Evolutionary conservation across 1,139 yeast genomes (phyloP).

Genomic region (Ashbya aceris): DNA sequence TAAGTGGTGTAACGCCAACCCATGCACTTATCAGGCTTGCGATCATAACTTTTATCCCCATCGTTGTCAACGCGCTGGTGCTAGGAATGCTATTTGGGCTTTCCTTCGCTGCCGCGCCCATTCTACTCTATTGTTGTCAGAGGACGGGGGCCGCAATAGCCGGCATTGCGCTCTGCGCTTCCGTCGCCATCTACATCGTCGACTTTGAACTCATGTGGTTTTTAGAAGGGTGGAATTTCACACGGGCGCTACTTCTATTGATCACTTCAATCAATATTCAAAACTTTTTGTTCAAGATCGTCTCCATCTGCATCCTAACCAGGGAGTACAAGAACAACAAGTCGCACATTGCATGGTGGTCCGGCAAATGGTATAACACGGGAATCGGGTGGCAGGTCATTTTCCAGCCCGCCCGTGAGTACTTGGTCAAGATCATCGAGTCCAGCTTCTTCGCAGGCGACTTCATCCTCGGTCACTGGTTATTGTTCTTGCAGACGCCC

Average conservation of each 20-base stretch:
- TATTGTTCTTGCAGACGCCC: constrained; percentile 55
- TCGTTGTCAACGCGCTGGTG: constrained; percentile 38
- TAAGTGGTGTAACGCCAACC: constrained; percentile 37
- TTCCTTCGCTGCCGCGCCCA: constrained; percentile 42
- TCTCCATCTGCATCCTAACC: constrained; percentile 42
- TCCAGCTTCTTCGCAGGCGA: constrained; percentile 62
- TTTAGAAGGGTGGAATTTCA: constrained; percentile 54
- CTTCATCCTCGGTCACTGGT: constrained; percentile 56
- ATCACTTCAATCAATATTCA: constrained; percentile 51
- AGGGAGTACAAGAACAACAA: constrained; percentile 50
- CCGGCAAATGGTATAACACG: constrained; percentile 63
- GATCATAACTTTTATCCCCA: constrained; percentile 46
- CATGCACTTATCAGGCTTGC: constrained; percentile 47
- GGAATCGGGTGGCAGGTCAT: constrained; percentile 50
- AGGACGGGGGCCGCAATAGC: constrained; percentile 38
- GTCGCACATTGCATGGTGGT: constrained; percentile 76
- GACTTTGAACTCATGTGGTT: constrained; percentile 54
- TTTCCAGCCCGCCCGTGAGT: constrained; percentile 64
- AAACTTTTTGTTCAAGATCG: constrained; percentile 39
- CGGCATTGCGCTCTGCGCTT: constrained; percentile 40
- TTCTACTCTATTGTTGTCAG: constrained; percentile 33
- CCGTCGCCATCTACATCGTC: constrained; percentile 45
- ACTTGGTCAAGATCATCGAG: constrained; percentile 58
- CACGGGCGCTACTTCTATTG: constrained; percentile 48
- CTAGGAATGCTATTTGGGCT: constrained; percentile 38